Evolutionary conservation across 106 monocot species (phyloP).

Genomic region (Dendrobium chrysotoxum): DNA sequence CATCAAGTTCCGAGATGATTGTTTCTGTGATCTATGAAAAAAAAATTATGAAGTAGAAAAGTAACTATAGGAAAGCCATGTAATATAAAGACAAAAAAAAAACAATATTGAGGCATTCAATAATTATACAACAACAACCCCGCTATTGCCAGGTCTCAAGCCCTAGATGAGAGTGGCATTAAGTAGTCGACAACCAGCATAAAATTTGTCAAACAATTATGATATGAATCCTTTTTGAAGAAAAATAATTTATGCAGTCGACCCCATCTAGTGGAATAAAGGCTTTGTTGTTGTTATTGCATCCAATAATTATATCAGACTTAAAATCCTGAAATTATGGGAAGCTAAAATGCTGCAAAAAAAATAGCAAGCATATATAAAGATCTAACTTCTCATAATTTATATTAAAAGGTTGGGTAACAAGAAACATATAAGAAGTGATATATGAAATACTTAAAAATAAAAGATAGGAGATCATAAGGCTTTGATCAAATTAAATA

Average conservation of each 20-base stretch:
- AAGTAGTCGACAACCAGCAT: too few species aligned
- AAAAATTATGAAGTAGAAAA: neutral
- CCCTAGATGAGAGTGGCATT: too few species aligned
- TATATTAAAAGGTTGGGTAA: neutral
- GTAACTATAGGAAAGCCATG: neutral
- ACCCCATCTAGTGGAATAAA: too few species aligned
- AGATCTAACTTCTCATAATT: neutral
- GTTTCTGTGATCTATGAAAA: conserved; percentile 67
- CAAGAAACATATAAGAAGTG: neutral
- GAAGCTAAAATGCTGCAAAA: neutral
- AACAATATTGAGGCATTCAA: neutral
- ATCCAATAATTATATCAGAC: too few species aligned
- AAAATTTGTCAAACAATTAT: too few species aligned
- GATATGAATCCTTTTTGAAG: too few species aligned
- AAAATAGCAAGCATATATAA: neutral
- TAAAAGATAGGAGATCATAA: neutral
- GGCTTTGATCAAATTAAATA: neutral
- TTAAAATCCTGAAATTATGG: neutral
- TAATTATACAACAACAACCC: neutral
- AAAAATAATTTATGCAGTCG: too few species aligned
- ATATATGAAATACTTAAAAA: neutral
- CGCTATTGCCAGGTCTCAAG: too few species aligned
- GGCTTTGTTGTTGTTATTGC: too few species aligned
- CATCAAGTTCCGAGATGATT: conserved; percentile 62
- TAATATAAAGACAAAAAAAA: neutral